These are phyloP conservation scores for Hamamelis virginiana DNA, from an alignment of 164 flowering plant genomes.

Conservation along the genomic window DNA sequence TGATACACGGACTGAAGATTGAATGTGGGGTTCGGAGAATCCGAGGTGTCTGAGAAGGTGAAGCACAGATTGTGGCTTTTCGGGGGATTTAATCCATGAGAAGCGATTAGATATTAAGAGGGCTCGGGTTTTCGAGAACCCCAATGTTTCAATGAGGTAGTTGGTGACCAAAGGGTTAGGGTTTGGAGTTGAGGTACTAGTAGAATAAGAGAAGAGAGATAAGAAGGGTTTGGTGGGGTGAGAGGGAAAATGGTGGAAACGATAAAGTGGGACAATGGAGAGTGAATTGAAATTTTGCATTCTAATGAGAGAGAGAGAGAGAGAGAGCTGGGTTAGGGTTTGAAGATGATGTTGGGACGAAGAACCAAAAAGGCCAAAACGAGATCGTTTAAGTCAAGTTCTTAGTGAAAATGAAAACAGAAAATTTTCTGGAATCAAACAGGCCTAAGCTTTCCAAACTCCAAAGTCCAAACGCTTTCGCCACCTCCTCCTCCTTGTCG, in stretches of 20 bases:
- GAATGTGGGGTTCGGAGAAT: slow-evolving; percentile 29
- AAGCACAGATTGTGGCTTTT: slow-evolving; percentile 25
- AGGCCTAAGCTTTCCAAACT: too few relatives aligned
- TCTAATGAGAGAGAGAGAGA: too few relatives aligned
- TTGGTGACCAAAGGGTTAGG: slow-evolving; percentile 10
- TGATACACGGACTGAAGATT: slow-evolving; percentile 5
- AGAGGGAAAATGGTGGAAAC: slow-evolving; percentile 4
- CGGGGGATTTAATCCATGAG: not conserved
- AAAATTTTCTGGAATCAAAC: too few relatives aligned
- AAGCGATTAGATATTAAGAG: slow-evolving; percentile 2
- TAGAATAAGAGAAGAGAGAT: not conserved
- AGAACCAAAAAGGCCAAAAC: too few relatives aligned
- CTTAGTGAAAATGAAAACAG: too few relatives aligned
- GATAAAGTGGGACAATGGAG: not conserved
- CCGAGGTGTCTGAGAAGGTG: slow-evolving; percentile 22
- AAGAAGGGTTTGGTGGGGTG: not conserved
- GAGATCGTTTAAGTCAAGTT: too few relatives aligned
- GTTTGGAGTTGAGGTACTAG: not conserved
- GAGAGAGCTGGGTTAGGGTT: too few relatives aligned
- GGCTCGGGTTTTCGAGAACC: slow-evolving; percentile 24
- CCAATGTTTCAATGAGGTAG: slow-evolving; percentile 25
- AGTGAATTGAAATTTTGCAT: too few relatives aligned
- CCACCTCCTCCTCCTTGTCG: too few relatives aligned
- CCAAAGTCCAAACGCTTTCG: too few relatives aligned
- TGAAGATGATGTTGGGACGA: too few relatives aligned